A percentile compares a stretch with the other conserved stretches of the same genome.
phyloP scores from a whole-genome alignment of 768 basidiomycete species.

The Mycena venus region DNA sequence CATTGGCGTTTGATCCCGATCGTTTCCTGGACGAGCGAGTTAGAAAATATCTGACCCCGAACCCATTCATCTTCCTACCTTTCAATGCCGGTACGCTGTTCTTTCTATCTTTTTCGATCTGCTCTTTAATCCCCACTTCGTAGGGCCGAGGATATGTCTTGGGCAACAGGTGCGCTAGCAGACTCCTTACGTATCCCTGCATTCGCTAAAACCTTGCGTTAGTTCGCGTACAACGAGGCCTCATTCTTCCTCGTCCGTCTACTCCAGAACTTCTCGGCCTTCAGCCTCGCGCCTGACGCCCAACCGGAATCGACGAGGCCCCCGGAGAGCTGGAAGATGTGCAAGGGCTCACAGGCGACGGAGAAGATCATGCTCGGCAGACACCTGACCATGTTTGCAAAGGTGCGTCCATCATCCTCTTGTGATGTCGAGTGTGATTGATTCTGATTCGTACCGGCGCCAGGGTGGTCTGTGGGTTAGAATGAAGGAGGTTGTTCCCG shows the following conservation, averaged over 20 bases:
- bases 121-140: too few species aligned
- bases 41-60: conserved; percentile 54
- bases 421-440: too few species aligned
- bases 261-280: background rate
- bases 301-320: conserved; percentile 46
- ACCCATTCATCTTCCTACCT: conserved; percentile 62
- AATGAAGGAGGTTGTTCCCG: conserved; percentile 39
- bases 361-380: conserved; percentile 46
- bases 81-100: conserved; percentile 54
- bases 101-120: too few species aligned
- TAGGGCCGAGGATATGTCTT: conserved; percentile 39
- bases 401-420: too few species aligned
- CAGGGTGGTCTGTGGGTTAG: conserved; percentile 50
- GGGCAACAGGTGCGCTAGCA: background rate
- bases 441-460: too few species aligned
- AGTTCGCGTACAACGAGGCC: conserved; percentile 25
- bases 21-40: conserved; percentile 59
- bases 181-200: background rate
- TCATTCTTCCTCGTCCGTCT: conserved; percentile 27
- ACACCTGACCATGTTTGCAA: conserved; percentile 47
- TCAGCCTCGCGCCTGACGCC: conserved; percentile 36
- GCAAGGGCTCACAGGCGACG: conserved; percentile 25
- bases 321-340: conserved; percentile 42
- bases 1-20: conserved; percentile 58
- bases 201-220: background rate